These are phyloP conservation scores for Alternaria hordeiaustralica DNA, from an alignment of 2,329 filamentous ascomycete genomes.

Conservation along the genomic window DNA sequence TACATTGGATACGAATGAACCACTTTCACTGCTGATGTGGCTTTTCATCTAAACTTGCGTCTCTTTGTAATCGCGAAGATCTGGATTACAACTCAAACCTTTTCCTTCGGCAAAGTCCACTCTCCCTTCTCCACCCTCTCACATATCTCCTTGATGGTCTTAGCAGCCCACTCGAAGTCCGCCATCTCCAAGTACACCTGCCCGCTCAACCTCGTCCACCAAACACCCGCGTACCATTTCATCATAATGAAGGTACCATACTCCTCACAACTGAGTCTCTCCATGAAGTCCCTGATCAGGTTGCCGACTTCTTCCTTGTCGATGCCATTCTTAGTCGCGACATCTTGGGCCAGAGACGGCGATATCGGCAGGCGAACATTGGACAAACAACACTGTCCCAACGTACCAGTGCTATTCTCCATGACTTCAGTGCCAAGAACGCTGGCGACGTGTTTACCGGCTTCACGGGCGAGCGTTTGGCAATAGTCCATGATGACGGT, in stretches of 20 bases:
- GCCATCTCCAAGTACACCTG: slow-evolving; percentile 83
- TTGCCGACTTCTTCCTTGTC: slow-evolving; percentile 26
- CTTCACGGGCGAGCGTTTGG: slow-evolving; percentile 67
- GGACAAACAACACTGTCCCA: slow-evolving; percentile 72
- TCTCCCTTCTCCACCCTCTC: slow-evolving; percentile 58
- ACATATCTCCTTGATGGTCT: slow-evolving; percentile 64
- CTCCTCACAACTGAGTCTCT: slow-evolving; percentile 52
- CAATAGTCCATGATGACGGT: slow-evolving; percentile 70
- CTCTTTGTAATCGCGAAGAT: neutral
- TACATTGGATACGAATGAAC: neutral
- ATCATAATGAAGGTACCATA: slow-evolving; percentile 77
- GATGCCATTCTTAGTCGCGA: slow-evolving; percentile 24
- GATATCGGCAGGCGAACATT: slow-evolving; percentile 76
- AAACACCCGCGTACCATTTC: slow-evolving; percentile 64
- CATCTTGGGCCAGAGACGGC: slow-evolving; percentile 38
- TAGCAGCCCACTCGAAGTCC: slow-evolving; percentile 77
- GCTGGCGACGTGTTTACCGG: slow-evolving; percentile 65
- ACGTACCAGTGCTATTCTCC: slow-evolving; percentile 67
- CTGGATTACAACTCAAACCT: slow-evolving; percentile 2
- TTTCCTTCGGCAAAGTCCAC: slow-evolving; percentile 24
- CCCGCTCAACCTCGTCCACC: slow-evolving; percentile 77
- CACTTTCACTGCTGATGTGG: neutral
- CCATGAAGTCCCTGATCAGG: slow-evolving; percentile 52
- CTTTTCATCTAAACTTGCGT: neutral
- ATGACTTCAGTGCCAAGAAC: slow-evolving; percentile 74